Base-by-base conservation (phyloP, 208 protist genomes). In the Naegleria fowleri region DNA sequence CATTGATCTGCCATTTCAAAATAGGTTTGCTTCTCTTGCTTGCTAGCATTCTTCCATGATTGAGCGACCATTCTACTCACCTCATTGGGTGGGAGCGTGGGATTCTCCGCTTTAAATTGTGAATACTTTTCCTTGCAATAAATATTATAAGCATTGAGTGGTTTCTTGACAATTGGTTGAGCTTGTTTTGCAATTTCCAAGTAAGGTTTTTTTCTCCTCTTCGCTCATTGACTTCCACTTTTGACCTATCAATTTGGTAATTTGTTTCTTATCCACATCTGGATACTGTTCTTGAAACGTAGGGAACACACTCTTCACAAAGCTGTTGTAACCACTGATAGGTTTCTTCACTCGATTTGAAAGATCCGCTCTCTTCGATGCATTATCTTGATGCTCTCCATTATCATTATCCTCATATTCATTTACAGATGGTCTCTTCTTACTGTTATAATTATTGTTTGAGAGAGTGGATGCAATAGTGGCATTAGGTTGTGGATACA, bases 61-160 rank as follows among this genome's bases (percentile, higher is more conserved):
- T 75, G 41, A 19, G 51, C 88, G 0, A 86, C 36, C 5, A 33
- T 58, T 38, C 52, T 90, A 38, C 48, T 76, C 6, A 90, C 13
- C 25, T 43, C 6, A 43, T 84, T 25, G n/a, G 75, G 59, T n/a
- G n/a, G 22, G 1, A 41, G 19, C 11, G 59, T 33, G 6, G 75
- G 76, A 76, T 76, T 36, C 15, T 86, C 5, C 4, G 59, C 29
- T 40, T 90, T 67, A 11, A 86, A 90, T 58, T 15, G 7, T 0
- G 29, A 15, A 90, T 59, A 90, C 25, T 86, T 55, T 3, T 39
- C 22, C 36, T 86, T 90, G 75, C 83, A 86, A n/a, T 38, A 90
- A 15, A 84, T 43, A 90, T 90, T 90, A 86, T 90, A 90, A 55
- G 51, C 11, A 40, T 90, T 90, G n/a, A 90, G 36, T 39, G 88